phyloP scores from a whole-genome alignment of 441 rosid genomes.

The Arabidopsis hybrid region DNA sequence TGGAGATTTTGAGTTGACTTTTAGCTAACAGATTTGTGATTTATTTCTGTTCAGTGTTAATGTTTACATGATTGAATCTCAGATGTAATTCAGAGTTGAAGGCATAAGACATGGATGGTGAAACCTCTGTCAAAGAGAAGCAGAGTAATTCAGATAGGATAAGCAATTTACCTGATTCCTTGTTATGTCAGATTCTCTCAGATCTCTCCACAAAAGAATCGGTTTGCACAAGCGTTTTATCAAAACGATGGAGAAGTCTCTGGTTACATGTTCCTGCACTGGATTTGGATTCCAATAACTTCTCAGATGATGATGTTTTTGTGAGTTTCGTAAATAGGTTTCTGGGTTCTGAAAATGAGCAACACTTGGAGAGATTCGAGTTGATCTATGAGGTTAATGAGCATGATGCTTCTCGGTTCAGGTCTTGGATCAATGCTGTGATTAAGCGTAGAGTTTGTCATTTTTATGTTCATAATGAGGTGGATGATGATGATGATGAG shows the following conservation, averaged over 20 bases:
- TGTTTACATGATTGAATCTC: conserved; percentile 1
- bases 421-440: conserved; percentile 31
- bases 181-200: conserved; percentile 39
- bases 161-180: conserved; percentile 37
- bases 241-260: conserved; percentile 32
- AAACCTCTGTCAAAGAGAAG: conserved; percentile 24
- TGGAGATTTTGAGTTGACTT: conserved; percentile 9
- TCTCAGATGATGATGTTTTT: background rate
- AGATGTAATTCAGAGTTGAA: background rate
- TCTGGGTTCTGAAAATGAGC: conserved; percentile 13
- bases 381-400: conserved; percentile 19
- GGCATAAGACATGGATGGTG: conserved; percentile 15
- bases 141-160: conserved; percentile 16
- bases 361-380: conserved; percentile 21
- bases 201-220: conserved; percentile 35
- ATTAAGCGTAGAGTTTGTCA: conserved; percentile 18
- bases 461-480: conserved; percentile 9
- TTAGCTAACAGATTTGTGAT: background rate
- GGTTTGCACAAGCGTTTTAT: conserved; percentile 33
- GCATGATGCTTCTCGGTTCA: conserved; percentile 34
- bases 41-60: background rate
- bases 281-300: conserved; percentile 27
- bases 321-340: conserved; percentile 29
- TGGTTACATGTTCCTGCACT: conserved; percentile 34
- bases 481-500: background rate